Base-by-base conservation (phyloP, 805 yeast species). In the Saccharomyces mikatae region DNA sequence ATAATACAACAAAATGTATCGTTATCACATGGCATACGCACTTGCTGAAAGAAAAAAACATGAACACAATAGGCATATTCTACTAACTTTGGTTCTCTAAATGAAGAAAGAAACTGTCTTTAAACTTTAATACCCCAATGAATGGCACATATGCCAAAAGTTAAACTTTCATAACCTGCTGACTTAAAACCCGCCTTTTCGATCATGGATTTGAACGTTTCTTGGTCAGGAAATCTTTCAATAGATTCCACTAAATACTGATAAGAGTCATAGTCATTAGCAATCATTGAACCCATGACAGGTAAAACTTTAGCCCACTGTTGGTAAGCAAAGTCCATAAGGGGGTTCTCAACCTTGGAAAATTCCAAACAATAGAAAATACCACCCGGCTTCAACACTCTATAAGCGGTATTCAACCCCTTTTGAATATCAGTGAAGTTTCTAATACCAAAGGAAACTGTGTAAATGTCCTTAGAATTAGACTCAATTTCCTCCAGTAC, bases 301-400 rank as follows among this genome's bases (percentile, higher is more conserved):
- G 99, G 99, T 60, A 94, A 78, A 50, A 87, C 74, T 54, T 88
- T 86, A 14, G 97, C 88, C 80, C 96, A 94, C 46, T 89, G 84
- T 67, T 87, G 89, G 76, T 94, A 94, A 28, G 83, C 72, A 57
- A 81, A 76, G 68, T 89, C 92, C 52, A 94, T 74, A 9, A 83
- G 66, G 29, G 86, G 84, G 70, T 89, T 88, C 50, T 86, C 85
- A 54, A 94, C 97, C 68, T 91, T 94, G 53, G 96, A 86, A 67
- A 94, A 94, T 70, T 94, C 99, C 56, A 94, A 77, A 72, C 98
- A 91, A 41, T 96, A 97, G 70, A 94, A 94, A 49, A 94, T 87
- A 64, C 99, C 99, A 65, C 99, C 99, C 11, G 98, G 98, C 71
- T 86, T 89, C 68, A 94, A 80, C 30, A 92, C 96, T 63, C 99